Evolutionary conservation across 495 filamentous ascomycete species (phyloP).

Genomic region (Talaromyces thailandensis): DNA sequence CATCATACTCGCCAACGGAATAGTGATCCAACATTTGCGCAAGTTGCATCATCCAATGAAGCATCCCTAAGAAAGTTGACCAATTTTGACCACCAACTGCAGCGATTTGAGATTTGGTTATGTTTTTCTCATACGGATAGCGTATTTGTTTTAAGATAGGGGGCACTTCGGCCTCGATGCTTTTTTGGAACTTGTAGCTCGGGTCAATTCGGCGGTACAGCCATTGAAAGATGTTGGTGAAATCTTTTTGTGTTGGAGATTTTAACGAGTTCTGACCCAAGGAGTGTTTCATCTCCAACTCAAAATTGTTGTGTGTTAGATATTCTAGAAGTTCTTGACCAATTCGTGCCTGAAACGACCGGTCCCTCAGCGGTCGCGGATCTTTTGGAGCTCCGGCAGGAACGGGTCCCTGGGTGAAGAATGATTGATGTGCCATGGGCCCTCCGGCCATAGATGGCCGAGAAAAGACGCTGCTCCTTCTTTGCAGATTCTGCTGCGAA

Average conservation of each 20-base stretch:
- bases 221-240: conserved; percentile 95
- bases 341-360: conserved; percentile 68
- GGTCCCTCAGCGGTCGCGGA: conserved; percentile 80
- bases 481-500: conserved; percentile 37
- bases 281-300: conserved; percentile 92
- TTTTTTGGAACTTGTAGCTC: conserved; percentile 80
- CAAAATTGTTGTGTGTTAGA: conserved; percentile 81
- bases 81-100: conserved; percentile 95
- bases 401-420: conserved; percentile 78
- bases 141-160: conserved; percentile 83
- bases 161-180: conserved; percentile 89
- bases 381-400: conserved; percentile 74
- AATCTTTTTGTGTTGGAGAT: conserved; percentile 96
- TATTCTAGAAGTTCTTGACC: conserved; percentile 88
- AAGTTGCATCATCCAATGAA: conserved; percentile 99
- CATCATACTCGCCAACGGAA: conserved; percentile 65
- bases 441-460: conserved; percentile 52
- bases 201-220: conserved; percentile 93
- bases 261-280: conserved; percentile 79
- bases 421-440: conserved; percentile 67
- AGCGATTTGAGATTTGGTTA: conserved; percentile 88
- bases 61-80: conserved; percentile 82
- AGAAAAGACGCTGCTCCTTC: conserved; percentile 82
- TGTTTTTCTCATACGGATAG: conserved; percentile 88
- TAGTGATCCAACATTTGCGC: conserved; percentile 84